Conservation (phyloP, 805 yeast genomes). For the Pichia ethanolica region DNA sequence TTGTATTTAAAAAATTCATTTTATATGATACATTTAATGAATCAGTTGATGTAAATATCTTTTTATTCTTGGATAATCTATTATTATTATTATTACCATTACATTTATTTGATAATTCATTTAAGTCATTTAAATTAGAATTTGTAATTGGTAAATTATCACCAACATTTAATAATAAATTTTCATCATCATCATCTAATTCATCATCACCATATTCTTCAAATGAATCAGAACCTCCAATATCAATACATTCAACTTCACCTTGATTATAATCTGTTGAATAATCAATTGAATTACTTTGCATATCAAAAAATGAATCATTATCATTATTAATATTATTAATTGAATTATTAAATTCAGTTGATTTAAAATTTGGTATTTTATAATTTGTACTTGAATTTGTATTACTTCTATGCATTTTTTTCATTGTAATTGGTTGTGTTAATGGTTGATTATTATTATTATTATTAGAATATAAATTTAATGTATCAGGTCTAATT, state of each 20-base stretch:
- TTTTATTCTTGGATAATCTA: slow-evolving; percentile 2
- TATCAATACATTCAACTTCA: slow-evolving; percentile 23
- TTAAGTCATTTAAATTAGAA: neutral
- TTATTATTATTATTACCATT: neutral
- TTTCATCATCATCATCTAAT: slow-evolving; percentile 11
- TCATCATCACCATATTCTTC: slow-evolving; percentile 15
- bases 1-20: slow-evolving; percentile 16
- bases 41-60: slow-evolving; percentile 10
- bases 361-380: neutral
- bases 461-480: neutral
- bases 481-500: slow-evolving; percentile 16
- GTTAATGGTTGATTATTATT: neutral
- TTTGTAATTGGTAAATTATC: neutral
- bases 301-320: neutral
- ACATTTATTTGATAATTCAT: neutral
- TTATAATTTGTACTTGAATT: neutral
- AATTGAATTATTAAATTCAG: neutral
- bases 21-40: slow-evolving; percentile 26
- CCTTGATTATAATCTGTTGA: slow-evolving; percentile 18
- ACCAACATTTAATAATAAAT: neutral
- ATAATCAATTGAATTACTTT: slow-evolving; percentile 10
- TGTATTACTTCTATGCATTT: neutral
- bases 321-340: neutral
- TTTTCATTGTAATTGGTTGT: neutral
- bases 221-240: slow-evolving; percentile 23